Percentiles rank a stretch among this genome's conserved stretches.
Conservation (phyloP, 805 yeast species). For the Metschnikowia noctiluminum region DNA sequence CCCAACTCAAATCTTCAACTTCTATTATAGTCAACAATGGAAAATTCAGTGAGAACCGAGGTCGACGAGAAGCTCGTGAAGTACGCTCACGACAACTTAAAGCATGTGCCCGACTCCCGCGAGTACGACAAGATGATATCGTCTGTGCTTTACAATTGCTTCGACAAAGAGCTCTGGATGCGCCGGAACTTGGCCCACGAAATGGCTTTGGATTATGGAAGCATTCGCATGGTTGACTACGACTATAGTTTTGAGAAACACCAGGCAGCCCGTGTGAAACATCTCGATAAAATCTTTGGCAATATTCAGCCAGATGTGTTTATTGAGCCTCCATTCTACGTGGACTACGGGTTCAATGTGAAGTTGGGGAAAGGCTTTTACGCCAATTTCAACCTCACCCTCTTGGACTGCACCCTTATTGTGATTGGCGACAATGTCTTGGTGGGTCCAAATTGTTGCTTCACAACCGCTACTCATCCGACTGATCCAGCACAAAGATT, state of each 20-base stretch:
- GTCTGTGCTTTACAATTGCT: constrained; percentile 44
- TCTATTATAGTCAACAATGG: background rate
- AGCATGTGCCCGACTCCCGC: constrained; percentile 32
- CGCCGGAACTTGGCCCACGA: constrained; percentile 35
- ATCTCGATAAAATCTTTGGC: constrained; percentile 47
- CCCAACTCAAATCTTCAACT: background rate
- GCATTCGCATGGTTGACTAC: constrained; percentile 32
- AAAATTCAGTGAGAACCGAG: constrained; percentile 4
- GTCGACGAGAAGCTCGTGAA: constrained; percentile 32
- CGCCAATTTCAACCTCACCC: constrained; percentile 51
- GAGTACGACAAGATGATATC: constrained; percentile 58
- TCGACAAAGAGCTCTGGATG: constrained; percentile 24
- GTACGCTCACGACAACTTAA: constrained; percentile 31
- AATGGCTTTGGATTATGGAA: constrained; percentile 30
- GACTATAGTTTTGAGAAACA: constrained; percentile 25
- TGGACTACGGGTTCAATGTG: constrained; percentile 67
- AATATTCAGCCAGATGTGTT: constrained; percentile 35
- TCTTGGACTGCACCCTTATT: constrained; percentile 60
- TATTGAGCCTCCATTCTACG: constrained; percentile 57
- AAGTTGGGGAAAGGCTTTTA: constrained; percentile 56
- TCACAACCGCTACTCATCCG: constrained; percentile 66
- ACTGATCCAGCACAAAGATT: constrained; percentile 44
- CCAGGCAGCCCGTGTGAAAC: constrained; percentile 33
- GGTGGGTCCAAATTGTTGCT: constrained; percentile 61
- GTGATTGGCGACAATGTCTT: constrained; percentile 57